Percentiles rank a stretch among this genome's conserved stretches.
Conservation (phyloP, 2,329 filamentous ascomycete genomes). For the Cercospora sp. region DNA sequence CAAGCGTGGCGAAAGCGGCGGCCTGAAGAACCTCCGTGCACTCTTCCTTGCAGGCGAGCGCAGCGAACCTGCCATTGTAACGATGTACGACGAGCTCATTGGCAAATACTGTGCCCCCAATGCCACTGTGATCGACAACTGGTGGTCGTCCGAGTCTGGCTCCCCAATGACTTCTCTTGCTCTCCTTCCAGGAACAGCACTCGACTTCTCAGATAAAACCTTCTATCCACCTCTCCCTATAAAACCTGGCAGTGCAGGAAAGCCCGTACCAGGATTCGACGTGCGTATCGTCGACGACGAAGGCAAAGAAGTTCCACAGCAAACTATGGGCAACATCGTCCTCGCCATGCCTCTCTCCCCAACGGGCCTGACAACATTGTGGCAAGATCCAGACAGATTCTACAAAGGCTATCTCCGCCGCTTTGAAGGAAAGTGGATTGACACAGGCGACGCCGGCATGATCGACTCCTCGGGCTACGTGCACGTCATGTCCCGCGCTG, state of each 20-base stretch:
- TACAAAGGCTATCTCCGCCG: slow-evolving; percentile 81
- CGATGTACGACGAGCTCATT: slow-evolving; percentile 75
- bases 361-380: slow-evolving; percentile 81
- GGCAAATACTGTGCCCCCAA: slow-evolving; percentile 63
- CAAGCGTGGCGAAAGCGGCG: slow-evolving; percentile 64
- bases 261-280: slow-evolving; percentile 89
- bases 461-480: slow-evolving; percentile 70
- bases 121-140: slow-evolving; percentile 68
- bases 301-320: slow-evolving; percentile 66
- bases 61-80: slow-evolving; percentile 82
- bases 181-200: slow-evolving; percentile 62
- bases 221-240: slow-evolving; percentile 57
- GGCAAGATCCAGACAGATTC: slow-evolving; percentile 82
- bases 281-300: slow-evolving; percentile 80
- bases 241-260: slow-evolving; percentile 84
- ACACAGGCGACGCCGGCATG: slow-evolving; percentile 88
- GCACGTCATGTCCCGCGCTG: slow-evolving; percentile 63
- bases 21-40: slow-evolving; percentile 69
- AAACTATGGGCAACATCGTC: slow-evolving; percentile 89
- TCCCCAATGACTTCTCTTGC: slow-evolving; percentile 68
- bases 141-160: slow-evolving; percentile 73
- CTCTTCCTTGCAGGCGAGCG: slow-evolving; percentile 88
- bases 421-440: slow-evolving; percentile 79
- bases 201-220: slow-evolving; percentile 51
- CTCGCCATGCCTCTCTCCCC: slow-evolving; percentile 79